Base-by-base conservation (phyloP, 2,329 filamentous ascomycete genomes). In the Penicillium hordei region DNA sequence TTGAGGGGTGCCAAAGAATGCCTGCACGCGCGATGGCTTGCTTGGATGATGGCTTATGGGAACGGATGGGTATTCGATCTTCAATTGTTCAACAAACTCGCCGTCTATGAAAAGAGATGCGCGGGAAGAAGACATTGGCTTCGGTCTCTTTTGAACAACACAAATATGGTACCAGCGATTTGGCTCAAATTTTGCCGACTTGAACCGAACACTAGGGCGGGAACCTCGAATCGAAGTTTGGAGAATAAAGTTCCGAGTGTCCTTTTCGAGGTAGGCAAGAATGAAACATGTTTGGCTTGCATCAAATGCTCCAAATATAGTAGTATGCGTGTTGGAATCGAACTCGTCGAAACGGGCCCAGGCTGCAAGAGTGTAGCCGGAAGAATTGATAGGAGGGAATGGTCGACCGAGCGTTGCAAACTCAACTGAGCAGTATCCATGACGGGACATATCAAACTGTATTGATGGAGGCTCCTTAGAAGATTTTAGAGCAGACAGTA, bases 251-350 rank as follows among this genome's bases (percentile, higher is more conserved):
- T 96, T 94, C 60, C 85, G 90, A 2, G 91, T 96, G 72, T 97
- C 93, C 70, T 89, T 92, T 72, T 99, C 95, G 39, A 99, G 82
- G 70, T 99, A 99, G 59, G 92, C 88, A 65, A 99, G 85, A 36
- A 99, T 78, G 69, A 99, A 99, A 74, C 94, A 99, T 5, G 90
- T 91, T 73, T 97, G 93, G 5, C 86, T 91, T 4, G 88, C 82
- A 75, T 99, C 94, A 74, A 95, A 97, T 9, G 94, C 91, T 27
- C 94, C 94, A 72, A 99, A 99, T 15, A 99, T 83, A 0, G 94
- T 99, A 0, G 94, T 99, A 73, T 99, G 94, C 17, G 89, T 87
- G 45, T 85, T 84, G 5, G 85, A 79, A 72, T 99, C 95, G 73
- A 94, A 97, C 40, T 86, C 81, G 72, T 97, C 93, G 59, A 99